Conservation (phyloP, 139 green algal species). For the Chlamydomonas eustigma region DNA sequence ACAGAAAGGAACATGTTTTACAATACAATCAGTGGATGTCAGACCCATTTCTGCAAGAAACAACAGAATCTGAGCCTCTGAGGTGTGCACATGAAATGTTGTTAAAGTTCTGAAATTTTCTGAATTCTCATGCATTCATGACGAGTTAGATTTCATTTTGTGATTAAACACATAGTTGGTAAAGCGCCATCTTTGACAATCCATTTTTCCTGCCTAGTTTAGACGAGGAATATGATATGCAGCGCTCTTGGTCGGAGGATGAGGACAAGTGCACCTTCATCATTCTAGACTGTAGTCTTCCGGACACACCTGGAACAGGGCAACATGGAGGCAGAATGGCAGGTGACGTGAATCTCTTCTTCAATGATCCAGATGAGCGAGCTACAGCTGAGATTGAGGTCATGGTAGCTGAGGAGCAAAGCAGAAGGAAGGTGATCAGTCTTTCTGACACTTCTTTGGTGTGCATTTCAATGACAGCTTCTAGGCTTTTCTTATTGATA, state of each 20-base stretch:
- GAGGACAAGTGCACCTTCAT: slow-evolving; percentile 82
- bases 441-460: slow-evolving; percentile 29
- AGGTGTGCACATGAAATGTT: too few relatives aligned
- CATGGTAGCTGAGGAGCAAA: slow-evolving; percentile 71
- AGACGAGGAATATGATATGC: slow-evolving; percentile 81
- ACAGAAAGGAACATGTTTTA: slow-evolving; percentile 66
- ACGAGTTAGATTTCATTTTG: too few relatives aligned
- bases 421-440: slow-evolving; percentile 39
- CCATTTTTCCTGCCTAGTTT: slow-evolving; percentile 47
- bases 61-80: slow-evolving; percentile 73
- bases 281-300: slow-evolving; percentile 78
- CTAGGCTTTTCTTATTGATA: slow-evolving; percentile 79
- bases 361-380: slow-evolving; percentile 21
- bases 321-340: slow-evolving; percentile 37
- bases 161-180: too few relatives aligned
- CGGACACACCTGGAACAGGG: slow-evolving; percentile 64
- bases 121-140: too few relatives aligned
- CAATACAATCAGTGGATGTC: slow-evolving; percentile 53
- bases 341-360: slow-evolving; percentile 18
- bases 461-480: slow-evolving; percentile 59
- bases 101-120: too few relatives aligned
- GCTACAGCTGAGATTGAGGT: slow-evolving; percentile 42
- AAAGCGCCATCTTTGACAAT: too few relatives aligned
- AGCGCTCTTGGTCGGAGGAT: slow-evolving; percentile 67
- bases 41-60: slow-evolving; percentile 56